Evolutionary conservation across 495 filamentous ascomycete species (phyloP).

Genomic region (Hypomontagnella monticulosa): DNA sequence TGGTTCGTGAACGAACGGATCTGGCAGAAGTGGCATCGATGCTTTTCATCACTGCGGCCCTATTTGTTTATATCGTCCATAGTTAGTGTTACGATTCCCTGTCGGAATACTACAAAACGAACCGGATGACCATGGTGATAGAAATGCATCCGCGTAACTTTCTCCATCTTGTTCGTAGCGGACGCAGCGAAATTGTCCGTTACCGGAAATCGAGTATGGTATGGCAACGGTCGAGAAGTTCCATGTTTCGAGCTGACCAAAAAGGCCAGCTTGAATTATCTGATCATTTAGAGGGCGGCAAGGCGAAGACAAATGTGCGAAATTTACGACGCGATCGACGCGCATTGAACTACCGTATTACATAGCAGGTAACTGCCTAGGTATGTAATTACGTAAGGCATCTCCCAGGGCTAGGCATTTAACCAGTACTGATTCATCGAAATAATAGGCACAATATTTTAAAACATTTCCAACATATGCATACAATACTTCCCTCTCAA

Average conservation of each 20-base stretch:
- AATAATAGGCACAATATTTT: no score
- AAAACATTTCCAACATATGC: no score
- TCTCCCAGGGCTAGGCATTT: no score
- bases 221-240: not conserved
- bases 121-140: constrained; percentile 53
- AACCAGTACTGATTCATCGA: constrained; percentile 3
- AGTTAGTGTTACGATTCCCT: not conserved
- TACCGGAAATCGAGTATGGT: constrained; percentile 20
- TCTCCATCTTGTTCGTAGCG: constrained; percentile 48
- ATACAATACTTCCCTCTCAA: no score
- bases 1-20: constrained; percentile 57
- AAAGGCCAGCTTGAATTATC: no score
- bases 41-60: constrained; percentile 42
- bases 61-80: not conserved
- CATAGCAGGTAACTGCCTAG: not conserved
- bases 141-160: constrained; percentile 51
- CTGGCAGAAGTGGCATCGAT: constrained; percentile 61
- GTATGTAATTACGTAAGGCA: no score
- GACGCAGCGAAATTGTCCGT: not conserved
- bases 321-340: constrained; percentile 1
- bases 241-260: constrained; percentile 12
- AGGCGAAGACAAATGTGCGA: no score
- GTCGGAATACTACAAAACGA: constrained; percentile 6
- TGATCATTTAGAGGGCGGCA: no score
- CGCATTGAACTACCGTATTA: not conserved